A percentile compares a stretch with the other conserved stretches of the same genome.
Evolutionary conservation across 2,329 filamentous ascomycete species (phyloP).

Genomic region (Didymella keratinophila): DNA sequence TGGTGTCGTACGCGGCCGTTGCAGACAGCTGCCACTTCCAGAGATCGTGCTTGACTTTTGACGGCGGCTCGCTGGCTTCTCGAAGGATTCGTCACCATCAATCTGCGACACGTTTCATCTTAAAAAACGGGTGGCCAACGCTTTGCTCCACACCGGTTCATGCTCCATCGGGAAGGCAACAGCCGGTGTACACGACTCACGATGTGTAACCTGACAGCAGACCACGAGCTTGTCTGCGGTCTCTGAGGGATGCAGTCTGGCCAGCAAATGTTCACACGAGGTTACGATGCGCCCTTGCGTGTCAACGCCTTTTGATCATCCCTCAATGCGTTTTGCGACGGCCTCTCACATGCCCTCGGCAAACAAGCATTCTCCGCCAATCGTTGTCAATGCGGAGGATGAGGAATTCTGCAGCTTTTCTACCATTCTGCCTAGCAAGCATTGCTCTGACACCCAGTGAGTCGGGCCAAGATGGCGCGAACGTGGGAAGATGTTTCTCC

Average conservation of each 20-base stretch:
- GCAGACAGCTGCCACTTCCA: slow-evolving; percentile 17
- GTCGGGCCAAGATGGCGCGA: slow-evolving; percentile 28
- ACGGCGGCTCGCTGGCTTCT: slow-evolving; percentile 15
- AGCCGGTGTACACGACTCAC: slow-evolving; percentile 4
- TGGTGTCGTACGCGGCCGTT: slow-evolving; percentile 12
- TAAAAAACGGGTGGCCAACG: slow-evolving; percentile 13
- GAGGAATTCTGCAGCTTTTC: slow-evolving; percentile 29
- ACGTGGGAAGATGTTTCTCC: slow-evolving; percentile 39
- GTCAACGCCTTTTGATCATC: slow-evolving; percentile 25
- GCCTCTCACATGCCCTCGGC: slow-evolving; percentile 15
- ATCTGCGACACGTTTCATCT: slow-evolving; percentile 22
- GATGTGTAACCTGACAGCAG: slow-evolving; percentile 11
- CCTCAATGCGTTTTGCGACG: slow-evolving; percentile 26
- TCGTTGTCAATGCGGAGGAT: slow-evolving; percentile 27
- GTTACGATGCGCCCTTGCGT: slow-evolving; percentile 31
- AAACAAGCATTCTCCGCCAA: slow-evolving; percentile 27
- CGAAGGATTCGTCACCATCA: slow-evolving; percentile 16
- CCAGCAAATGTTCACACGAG: slow-evolving; percentile 11
- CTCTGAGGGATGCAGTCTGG: slow-evolving; percentile 6
- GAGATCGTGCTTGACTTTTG: slow-evolving; percentile 11
- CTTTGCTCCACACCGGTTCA: slow-evolving; percentile 14
- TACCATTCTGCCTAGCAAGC: slow-evolving; percentile 21
- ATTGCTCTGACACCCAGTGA: slow-evolving; percentile 22
- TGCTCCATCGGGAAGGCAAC: slow-evolving; percentile 20
- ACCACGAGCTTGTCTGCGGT: slow-evolving; percentile 14